These are phyloP conservation scores for Corymbia maculata DNA, from an alignment of 345 rosid genomes.

Conservation along the genomic window DNA sequence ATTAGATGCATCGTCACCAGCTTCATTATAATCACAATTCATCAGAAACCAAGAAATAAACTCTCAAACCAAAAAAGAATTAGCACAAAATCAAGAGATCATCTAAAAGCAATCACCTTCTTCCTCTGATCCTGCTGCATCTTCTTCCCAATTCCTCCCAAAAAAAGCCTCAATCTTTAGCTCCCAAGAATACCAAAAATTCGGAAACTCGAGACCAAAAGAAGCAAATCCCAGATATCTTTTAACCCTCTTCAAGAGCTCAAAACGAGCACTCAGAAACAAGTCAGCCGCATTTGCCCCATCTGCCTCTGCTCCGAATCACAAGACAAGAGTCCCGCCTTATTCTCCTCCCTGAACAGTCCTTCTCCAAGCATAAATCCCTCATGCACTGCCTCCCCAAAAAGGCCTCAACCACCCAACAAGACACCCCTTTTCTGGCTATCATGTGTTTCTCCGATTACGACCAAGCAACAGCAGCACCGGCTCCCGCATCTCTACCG, in stretches of 20 bases:
- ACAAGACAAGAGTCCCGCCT: conserved; percentile 45
- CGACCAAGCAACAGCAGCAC: not conserved
- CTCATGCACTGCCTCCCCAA: not conserved
- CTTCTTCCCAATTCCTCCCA: not conserved
- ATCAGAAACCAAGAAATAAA: not conserved
- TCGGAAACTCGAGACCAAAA: not conserved
- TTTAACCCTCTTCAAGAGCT: not conserved
- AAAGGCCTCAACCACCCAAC: not conserved
- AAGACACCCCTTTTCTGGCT: not conserved
- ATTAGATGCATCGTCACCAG: not conserved
- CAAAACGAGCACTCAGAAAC: not conserved
- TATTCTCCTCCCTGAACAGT: conserved; percentile 31
- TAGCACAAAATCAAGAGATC: not conserved
- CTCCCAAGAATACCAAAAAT: not conserved
- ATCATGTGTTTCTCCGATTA: not conserved
- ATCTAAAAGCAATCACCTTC: conserved; percentile 38
- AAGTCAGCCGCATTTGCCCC: conserved; percentile 81
- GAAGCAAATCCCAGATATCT: not conserved
- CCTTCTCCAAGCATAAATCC: conserved; percentile 19
- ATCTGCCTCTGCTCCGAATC: conserved; percentile 55
- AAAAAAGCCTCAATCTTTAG: not conserved
- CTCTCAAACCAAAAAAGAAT: not conserved
- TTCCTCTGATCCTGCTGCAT: conserved; percentile 82
- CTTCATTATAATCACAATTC: not conserved
- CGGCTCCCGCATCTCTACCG: not conserved